Base-by-base conservation (phyloP, 2,329 filamentous ascomycete genomes). In the Penicillium sp. region DNA sequence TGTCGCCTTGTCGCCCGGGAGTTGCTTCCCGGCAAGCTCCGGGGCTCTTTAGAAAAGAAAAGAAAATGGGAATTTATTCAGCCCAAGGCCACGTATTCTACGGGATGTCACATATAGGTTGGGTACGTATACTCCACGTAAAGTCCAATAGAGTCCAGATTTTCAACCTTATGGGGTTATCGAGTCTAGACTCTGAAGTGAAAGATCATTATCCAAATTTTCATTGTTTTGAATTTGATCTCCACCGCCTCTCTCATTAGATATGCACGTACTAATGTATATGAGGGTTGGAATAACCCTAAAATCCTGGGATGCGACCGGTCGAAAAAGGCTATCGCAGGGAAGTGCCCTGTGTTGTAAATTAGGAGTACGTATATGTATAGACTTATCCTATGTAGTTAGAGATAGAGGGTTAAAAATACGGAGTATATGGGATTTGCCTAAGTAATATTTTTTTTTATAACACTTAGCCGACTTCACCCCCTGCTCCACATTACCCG, bases 211-310 rank as follows among this genome's bases (percentile, higher is more conserved):
- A 45, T 50, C 22, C 2, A 22, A 22, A 22, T 22, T 22, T 22
- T 4, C 22, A 22, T 3, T 22, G 22, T 22, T 22, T 22, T 22
- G 4, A 22, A 4, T 22, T 22, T 40, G 25, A 14, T 8, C 16
- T 42, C 61, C 59, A 62, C 60, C 60, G 56, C 61, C 54, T 59
- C 46, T 30, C 37, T 31, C 36, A 12, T 31, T 5, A 31, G 12
- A 31, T 31, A 40, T 41, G 12, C 26, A 40, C 22, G 48, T 28
- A 30, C 26, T 17, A 6, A 42, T 51, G 55, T 51, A 22, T 16
- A 17, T 19, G 17, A 19, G 40, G 48, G 43, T 56, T 52, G 30
- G 53, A 41, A 60, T 61, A 58, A 57, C 51, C 58, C 60, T 60
- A 40, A 48, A 31, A 45, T 43, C 12, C 38, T 60, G 26, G 50